phyloP scores from a whole-genome alignment of 805 yeast species.

The Saturnispora besseyi region DNA sequence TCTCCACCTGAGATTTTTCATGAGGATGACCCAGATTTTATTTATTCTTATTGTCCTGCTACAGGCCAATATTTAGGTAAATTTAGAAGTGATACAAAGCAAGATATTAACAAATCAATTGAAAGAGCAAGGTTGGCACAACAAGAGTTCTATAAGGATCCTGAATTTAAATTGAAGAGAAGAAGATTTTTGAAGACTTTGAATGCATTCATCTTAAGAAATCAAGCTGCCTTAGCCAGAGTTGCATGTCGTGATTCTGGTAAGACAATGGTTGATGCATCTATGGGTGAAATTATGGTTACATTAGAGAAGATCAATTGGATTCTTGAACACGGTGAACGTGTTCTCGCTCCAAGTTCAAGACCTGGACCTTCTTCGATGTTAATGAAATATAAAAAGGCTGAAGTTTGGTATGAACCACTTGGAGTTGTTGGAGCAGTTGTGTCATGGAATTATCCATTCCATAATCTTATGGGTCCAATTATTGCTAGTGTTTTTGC shows the following conservation, averaged over 20 bases:
- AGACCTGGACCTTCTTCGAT: slow-evolving; percentile 85
- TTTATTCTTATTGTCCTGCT: slow-evolving; percentile 91
- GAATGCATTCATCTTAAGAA: slow-evolving; percentile 58
- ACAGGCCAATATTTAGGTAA: slow-evolving; percentile 85
- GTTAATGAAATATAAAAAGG: slow-evolving; percentile 82
- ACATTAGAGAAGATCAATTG: slow-evolving; percentile 89
- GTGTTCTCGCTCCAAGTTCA: slow-evolving; percentile 54
- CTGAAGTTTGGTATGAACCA: slow-evolving; percentile 91
- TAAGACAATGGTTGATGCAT: slow-evolving; percentile 90
- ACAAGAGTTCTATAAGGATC: slow-evolving; percentile 38
- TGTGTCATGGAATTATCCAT: slow-evolving; percentile 96
- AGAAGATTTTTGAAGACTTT: slow-evolving; percentile 64
- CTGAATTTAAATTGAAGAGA: slow-evolving; percentile 48
- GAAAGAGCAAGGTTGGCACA: slow-evolving; percentile 48
- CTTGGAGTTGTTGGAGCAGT: slow-evolving; percentile 82
- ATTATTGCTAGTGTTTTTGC: slow-evolving; percentile 80
- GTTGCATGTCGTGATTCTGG: slow-evolving; percentile 97
- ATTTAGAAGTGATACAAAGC: slow-evolving; percentile 50
- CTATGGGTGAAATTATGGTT: slow-evolving; percentile 93
- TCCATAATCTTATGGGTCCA: slow-evolving; percentile 91
- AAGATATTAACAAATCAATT: slow-evolving; percentile 64
- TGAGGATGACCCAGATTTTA: slow-evolving; percentile 53
- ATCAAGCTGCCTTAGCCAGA: slow-evolving; percentile 81
- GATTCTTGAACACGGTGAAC: slow-evolving; percentile 78
- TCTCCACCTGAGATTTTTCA: slow-evolving; percentile 52